Evolutionary conservation across 352 stramenopile genomes (phyloP).

Genomic region (Phytophthora podocarpi): DNA sequence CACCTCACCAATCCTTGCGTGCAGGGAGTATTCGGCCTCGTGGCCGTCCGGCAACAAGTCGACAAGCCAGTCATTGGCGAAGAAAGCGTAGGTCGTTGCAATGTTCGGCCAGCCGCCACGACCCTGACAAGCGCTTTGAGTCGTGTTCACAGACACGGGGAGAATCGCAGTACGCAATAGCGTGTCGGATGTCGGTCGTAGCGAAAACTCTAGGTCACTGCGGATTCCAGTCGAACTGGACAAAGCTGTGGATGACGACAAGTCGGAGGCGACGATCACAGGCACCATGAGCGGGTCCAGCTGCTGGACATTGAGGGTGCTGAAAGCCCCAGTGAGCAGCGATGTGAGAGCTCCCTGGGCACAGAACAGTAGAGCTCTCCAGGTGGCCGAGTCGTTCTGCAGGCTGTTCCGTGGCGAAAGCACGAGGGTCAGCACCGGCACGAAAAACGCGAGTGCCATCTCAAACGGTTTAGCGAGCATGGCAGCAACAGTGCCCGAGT

Average conservation of each 20-base stretch:
- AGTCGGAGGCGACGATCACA: conserved; percentile 34
- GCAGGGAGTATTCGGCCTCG: conserved; percentile 14
- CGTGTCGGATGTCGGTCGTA: conserved; percentile 34
- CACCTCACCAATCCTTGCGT: conserved; percentile 12
- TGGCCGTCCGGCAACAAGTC: conserved; percentile 34
- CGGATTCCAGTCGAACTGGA: not conserved
- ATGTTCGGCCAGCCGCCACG: conserved; percentile 39
- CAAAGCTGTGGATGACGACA: conserved; percentile 16
- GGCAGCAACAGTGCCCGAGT: conserved; percentile 42
- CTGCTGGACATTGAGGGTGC: conserved; percentile 51
- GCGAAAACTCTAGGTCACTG: conserved; percentile 15
- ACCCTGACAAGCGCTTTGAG: conserved; percentile 25
- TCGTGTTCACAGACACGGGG: conserved; percentile 27
- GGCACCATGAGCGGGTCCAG: conserved; percentile 29
- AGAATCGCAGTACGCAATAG: conserved; percentile 41
- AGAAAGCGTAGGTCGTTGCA: conserved; percentile 39
- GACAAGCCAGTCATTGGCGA: conserved; percentile 38
- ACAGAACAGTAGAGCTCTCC: conserved; percentile 32
- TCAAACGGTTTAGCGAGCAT: conserved; percentile 51
- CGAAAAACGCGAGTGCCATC: conserved; percentile 37
- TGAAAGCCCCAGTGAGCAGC: conserved; percentile 53
- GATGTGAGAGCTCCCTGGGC: conserved; percentile 29
- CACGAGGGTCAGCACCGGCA: conserved; percentile 50
- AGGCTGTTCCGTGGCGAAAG: conserved; percentile 43
- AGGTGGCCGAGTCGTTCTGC: conserved; percentile 49